These are phyloP conservation scores for Syzygium oleosum DNA, from an alignment of 345 rosid genomes.

Conservation along the genomic window DNA sequence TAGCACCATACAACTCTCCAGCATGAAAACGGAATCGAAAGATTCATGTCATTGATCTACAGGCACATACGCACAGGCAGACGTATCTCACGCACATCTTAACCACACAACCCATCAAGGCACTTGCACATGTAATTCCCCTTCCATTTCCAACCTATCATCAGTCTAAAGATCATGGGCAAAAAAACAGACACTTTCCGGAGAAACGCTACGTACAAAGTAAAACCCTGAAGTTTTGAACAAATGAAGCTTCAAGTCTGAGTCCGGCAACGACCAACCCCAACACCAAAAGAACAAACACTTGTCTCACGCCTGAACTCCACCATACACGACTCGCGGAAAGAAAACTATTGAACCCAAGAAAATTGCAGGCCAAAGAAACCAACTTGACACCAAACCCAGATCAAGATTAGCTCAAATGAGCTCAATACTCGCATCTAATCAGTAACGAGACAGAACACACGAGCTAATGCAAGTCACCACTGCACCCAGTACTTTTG, in stretches of 20 bases:
- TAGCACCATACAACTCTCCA: background rate
- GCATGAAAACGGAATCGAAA: background rate
- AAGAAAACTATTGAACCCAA: background rate
- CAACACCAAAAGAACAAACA: background rate
- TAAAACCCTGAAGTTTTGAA: background rate
- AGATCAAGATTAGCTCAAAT: background rate
- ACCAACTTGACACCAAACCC: background rate
- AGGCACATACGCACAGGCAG: background rate
- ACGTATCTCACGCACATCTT: background rate
- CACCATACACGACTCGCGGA: background rate
- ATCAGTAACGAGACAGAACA: background rate
- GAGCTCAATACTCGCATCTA: background rate
- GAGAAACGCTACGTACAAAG: background rate
- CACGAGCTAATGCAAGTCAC: background rate
- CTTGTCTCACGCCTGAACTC: background rate
- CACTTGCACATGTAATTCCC: background rate
- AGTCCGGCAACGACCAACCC: background rate
- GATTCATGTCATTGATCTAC: background rate
- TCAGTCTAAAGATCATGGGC: background rate
- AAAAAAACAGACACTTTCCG: background rate
- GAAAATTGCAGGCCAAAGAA: background rate
- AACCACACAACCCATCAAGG: background rate
- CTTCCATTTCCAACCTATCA: background rate
- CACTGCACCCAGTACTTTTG: background rate
- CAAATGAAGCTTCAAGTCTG: background rate